phyloP scores from a whole-genome alignment of 73 alveolate species.

The Urostyla sp. region DNA sequence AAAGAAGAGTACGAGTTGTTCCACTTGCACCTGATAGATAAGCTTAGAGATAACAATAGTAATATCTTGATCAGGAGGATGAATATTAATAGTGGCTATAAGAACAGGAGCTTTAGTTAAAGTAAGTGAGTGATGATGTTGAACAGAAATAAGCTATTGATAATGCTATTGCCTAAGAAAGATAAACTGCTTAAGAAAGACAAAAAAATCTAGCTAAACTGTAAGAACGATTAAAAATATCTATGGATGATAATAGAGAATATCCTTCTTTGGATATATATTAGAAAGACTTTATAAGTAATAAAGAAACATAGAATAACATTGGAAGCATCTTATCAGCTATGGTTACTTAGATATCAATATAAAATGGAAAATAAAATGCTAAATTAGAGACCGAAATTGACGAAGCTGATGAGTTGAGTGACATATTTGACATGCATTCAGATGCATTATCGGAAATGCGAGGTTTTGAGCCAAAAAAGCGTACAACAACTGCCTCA shows the following conservation, averaged over 20 bases:
- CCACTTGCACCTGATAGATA: constrained; percentile 55
- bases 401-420: too few relatives aligned
- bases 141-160: constrained; percentile 15
- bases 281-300: constrained; percentile 16
- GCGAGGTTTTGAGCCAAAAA: too few relatives aligned
- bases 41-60: neutral
- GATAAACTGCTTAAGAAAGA: too few relatives aligned
- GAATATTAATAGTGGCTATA: constrained; percentile 27
- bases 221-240: neutral
- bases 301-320: constrained; percentile 36
- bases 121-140: constrained; percentile 37
- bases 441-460: too few relatives aligned
- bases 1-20: constrained; percentile 7
- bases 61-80: neutral
- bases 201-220: neutral
- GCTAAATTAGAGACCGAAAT: too few relatives aligned
- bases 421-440: too few relatives aligned
- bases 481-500: too few relatives aligned
- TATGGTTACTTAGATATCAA: constrained; percentile 36
- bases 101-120: constrained; percentile 9
- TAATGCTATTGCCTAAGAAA: too few relatives aligned
- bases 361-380: too few relatives aligned
- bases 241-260: constrained; percentile 21
- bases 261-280: neutral
- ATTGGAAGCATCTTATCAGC: constrained; percentile 39